Evolutionary conservation across 2,329 filamentous ascomycete species (phyloP).

Genomic region (Fusarium incarnatum): DNA sequence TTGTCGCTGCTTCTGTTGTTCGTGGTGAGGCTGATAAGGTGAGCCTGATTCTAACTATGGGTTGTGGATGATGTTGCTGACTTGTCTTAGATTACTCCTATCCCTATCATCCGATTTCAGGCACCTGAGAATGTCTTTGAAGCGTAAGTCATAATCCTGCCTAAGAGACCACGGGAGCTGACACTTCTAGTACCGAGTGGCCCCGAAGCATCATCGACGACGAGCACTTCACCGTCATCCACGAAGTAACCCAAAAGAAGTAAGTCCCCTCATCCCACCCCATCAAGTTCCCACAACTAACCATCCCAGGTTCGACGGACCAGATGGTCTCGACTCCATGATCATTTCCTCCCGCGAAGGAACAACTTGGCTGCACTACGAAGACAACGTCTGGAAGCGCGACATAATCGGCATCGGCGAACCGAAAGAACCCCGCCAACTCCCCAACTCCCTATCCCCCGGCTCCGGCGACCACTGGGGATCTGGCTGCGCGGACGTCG

Average conservation of each 20-base stretch:
- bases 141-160: no score
- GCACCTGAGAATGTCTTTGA: neutral
- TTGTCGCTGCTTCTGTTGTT: neutral
- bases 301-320: neutral
- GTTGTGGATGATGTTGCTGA: neutral
- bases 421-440: neutral
- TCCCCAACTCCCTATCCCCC: neutral
- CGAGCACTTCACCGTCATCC: neutral
- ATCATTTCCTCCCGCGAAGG: conserved; percentile 13
- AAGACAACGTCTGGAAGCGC: conserved; percentile 10
- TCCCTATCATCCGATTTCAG: neutral
- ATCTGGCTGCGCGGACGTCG: conserved; percentile 3
- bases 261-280: neutral
- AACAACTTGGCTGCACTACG: conserved; percentile 6
- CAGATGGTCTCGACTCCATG: conserved; percentile 7
- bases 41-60: neutral
- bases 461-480: conserved; percentile 17
- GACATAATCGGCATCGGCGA: conserved; percentile 15
- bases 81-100: neutral
- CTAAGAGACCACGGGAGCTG: no score
- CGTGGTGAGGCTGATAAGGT: neutral
- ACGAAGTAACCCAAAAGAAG: conserved; percentile 2
- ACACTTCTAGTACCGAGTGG: conserved; percentile 6
- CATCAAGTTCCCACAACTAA: neutral
- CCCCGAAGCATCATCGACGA: conserved; percentile 2